Percentiles rank a stretch among this genome's conserved stretches.
Evolutionary conservation across 768 basidiomycete genomes (phyloP).

Genomic region (Ephemerocybe angulata): DNA sequence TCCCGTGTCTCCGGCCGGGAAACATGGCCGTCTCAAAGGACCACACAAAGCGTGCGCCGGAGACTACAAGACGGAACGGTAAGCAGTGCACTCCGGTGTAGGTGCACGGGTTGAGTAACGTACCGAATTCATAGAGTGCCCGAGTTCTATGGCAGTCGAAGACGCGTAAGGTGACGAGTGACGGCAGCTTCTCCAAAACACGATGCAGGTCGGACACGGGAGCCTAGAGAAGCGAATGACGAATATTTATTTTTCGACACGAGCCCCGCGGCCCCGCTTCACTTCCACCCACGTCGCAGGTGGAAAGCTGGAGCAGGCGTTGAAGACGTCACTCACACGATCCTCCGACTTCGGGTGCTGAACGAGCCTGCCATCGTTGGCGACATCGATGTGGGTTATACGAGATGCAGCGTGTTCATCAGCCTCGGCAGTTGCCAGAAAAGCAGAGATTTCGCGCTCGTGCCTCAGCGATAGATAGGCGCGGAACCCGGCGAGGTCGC

Average conservation of each 20-base stretch:
- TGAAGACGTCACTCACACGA: background rate
- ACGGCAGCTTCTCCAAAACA: conserved; percentile 5
- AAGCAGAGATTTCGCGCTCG: conserved; percentile 32
- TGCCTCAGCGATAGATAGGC: conserved; percentile 35
- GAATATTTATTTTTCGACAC: background rate
- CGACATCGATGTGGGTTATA: conserved; percentile 34
- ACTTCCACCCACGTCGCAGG: background rate
- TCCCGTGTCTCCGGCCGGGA: background rate
- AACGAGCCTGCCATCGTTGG: conserved; percentile 34
- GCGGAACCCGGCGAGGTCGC: conserved; percentile 11
- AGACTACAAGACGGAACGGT: background rate
- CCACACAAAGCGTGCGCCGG: conserved; percentile 5
- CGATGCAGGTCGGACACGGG: conserved; percentile 8
- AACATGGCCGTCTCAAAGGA: conserved; percentile 7
- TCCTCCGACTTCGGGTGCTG: conserved; percentile 1
- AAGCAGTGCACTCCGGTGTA: background rate
- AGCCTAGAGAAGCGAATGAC: background rate
- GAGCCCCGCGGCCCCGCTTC: background rate
- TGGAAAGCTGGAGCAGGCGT: background rate
- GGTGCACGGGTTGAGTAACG: background rate
- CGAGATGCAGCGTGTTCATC: conserved; percentile 17
- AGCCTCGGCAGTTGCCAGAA: conserved; percentile 20
- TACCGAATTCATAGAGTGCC: conserved; percentile 3
- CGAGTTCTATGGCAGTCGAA: conserved; percentile 6
- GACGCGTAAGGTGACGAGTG: background rate